A percentile compares a stretch with the other conserved stretches of the same genome.
phyloP scores from a whole-genome alignment of 2,329 filamentous ascomycete species.

The Sarocladium oryzae region DNA sequence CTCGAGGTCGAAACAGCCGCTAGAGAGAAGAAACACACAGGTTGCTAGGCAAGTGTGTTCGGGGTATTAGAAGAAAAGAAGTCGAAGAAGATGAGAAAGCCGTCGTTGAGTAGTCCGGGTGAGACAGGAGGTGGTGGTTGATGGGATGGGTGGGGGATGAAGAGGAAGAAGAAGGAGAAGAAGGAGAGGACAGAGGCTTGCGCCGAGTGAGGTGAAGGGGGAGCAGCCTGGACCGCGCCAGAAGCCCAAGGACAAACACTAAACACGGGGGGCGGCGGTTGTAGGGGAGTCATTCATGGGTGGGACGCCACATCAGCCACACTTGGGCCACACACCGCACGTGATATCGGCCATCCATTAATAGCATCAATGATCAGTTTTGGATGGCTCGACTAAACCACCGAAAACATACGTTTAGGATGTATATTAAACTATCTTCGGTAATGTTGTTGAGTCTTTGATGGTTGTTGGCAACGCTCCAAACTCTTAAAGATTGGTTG shows the following conservation, averaged over 20 bases:
- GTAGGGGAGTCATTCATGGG: conserved; percentile 3
- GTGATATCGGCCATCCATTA: background rate
- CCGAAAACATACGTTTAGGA: too few relatives aligned
- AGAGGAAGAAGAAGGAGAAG: conserved; percentile 10
- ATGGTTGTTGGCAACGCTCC: too few relatives aligned
- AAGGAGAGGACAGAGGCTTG: conserved; percentile 10
- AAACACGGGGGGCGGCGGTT: conserved; percentile 6
- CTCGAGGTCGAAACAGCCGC: conserved; percentile 4
- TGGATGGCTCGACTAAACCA: too few relatives aligned
- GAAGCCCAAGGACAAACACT: background rate
- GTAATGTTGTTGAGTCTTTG: too few relatives aligned
- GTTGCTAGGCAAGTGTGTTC: conserved; percentile 16
- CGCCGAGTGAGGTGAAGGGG: conserved; percentile 5
- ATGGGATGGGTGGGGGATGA: background rate
- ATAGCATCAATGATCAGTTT: too few relatives aligned
- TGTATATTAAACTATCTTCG: too few relatives aligned
- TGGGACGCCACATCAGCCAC: conserved; percentile 8
- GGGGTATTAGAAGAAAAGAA: conserved; percentile 22
- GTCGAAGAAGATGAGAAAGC: conserved; percentile 10
- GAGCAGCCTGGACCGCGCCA: background rate
- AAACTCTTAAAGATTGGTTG: too few relatives aligned
- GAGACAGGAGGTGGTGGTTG: conserved; percentile 9
- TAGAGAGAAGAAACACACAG: background rate
- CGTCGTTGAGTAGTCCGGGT: conserved; percentile 10
- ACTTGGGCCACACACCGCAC: background rate